Evolutionary conservation across 768 basidiomycete species (phyloP).

Genomic region (Coprinellus aureogranulatus): DNA sequence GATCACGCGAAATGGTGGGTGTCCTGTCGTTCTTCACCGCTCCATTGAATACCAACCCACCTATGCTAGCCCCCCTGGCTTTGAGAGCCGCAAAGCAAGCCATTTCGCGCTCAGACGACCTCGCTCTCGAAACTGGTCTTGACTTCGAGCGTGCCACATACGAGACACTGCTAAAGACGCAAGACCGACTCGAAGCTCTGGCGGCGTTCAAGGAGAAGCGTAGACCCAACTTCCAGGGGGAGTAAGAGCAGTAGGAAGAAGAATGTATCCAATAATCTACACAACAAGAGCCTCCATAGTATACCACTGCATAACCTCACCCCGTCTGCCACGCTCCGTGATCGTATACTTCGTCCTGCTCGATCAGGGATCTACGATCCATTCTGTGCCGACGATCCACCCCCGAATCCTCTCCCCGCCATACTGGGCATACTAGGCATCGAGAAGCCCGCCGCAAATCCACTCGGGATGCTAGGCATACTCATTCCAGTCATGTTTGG

Average conservation of each 20-base stretch:
- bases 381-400: constrained; percentile 37
- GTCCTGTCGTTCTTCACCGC: not conserved
- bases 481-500: constrained; percentile 39
- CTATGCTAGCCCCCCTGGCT: constrained; percentile 72
- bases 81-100: constrained; percentile 86
- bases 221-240: constrained; percentile 73
- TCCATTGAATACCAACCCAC: not conserved
- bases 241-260: constrained; percentile 42
- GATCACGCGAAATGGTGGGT: constrained; percentile 66
- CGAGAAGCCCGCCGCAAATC: constrained; percentile 55
- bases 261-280: constrained; percentile 17
- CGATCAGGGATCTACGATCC: constrained; percentile 8
- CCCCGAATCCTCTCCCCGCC: constrained; percentile 24
- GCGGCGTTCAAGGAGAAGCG: constrained; percentile 86
- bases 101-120: constrained; percentile 75
- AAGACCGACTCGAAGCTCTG: constrained; percentile 82
- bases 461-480: constrained; percentile 54
- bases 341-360: constrained; percentile 19
- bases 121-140: constrained; percentile 82
- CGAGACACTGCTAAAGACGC: constrained; percentile 68
- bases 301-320: too few species aligned
- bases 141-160: constrained; percentile 89
- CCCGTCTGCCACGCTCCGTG: too few species aligned
- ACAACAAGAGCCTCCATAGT: not conserved
- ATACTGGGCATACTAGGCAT: constrained; percentile 18